Evolutionary conservation across 202 grass and related monocot genomes (phyloP), one percentile per base, ranked within the genome.

Genomic region (Cymbopogon flexuosus): DNA sequence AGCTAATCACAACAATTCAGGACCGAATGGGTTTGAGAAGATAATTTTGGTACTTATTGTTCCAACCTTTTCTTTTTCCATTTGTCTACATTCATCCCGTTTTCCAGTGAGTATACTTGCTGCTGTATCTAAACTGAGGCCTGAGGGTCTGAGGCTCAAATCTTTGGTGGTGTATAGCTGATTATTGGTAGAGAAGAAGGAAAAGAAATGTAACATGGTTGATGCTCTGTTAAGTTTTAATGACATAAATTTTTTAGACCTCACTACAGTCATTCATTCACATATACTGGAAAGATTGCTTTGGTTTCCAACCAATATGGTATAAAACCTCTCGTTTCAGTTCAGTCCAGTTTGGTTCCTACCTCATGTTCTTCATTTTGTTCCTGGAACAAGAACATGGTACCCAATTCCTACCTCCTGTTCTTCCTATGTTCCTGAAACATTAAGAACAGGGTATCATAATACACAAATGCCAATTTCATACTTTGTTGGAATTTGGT

Each of bases 11-110:
- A 7, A 21, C 29, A 19, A 27, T 68, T 74, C 40, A 79, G 35
- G 74, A 68, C 29, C 6, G 8, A 43, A 83, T 4, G 14, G 45
- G 78, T 74, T 68, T 62, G 83, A 68, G 73, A 74, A 79, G 79
- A 83, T 82, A 68, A 69, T 75, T 86, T 86, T 79, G 67, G 52
- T 79, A 75, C 35, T 34, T 49, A 43, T 75, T 37, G 79, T 45
- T 86, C 73, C n/a, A n/a, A 78, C 36, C 64, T 78, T 41, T 86
- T 18, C 78, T 62, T 41, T 86, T 18, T 78, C 52, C n/a, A 81
- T 56, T 10, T 42, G 39, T 68, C 54, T 39, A 72, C 27, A 71
- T 36, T 5, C 52, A 30, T 68, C 43, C 21, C 14, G 18, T 69
- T 62, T 52, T 10, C 19, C 33, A 40, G 73, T 24, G 11, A 56